phyloP scores from a whole-genome alignment of 2,329 filamentous ascomycete genomes.

The Aspergillus tanneri region DNA sequence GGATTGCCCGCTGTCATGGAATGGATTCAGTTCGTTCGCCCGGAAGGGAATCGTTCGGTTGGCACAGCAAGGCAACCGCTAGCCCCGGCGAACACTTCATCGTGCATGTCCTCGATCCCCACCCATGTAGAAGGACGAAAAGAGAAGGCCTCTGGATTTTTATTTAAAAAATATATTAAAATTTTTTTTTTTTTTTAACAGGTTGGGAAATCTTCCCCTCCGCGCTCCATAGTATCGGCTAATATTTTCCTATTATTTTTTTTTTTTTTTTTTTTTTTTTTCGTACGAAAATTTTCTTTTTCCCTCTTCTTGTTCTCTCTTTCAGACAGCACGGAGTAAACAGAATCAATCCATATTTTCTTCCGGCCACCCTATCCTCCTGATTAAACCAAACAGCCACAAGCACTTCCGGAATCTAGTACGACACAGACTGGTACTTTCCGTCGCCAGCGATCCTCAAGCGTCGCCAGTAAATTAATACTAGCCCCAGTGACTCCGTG shows the following conservation, averaged over 20 bases:
- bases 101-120: conserved; percentile 21
- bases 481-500: conserved; percentile 4
- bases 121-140: conserved; percentile 16
- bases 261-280: background rate
- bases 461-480: background rate
- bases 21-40: background rate
- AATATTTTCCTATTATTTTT: background rate
- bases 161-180: background rate
- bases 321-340: no score
- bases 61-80: conserved; percentile 18
- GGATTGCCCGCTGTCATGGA: conserved; percentile 21
- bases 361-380: no score
- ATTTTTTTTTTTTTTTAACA: background rate
- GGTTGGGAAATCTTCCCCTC: background rate
- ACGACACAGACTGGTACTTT: no score
- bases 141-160: conserved; percentile 3
- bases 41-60: background rate
- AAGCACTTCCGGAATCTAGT: no score
- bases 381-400: no score
- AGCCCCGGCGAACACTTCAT: conserved; percentile 24
- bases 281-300: background rate
- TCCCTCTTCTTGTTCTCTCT: background rate
- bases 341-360: no score
- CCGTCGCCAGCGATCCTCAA: conserved; percentile 8
- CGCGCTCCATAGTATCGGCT: no score